Percentiles rank a stretch among this genome's conserved stretches.
phyloP scores from a whole-genome alignment of 1,284 basidiomycete genomes.

The Sporisorium iseilematis-ciliati region DNA sequence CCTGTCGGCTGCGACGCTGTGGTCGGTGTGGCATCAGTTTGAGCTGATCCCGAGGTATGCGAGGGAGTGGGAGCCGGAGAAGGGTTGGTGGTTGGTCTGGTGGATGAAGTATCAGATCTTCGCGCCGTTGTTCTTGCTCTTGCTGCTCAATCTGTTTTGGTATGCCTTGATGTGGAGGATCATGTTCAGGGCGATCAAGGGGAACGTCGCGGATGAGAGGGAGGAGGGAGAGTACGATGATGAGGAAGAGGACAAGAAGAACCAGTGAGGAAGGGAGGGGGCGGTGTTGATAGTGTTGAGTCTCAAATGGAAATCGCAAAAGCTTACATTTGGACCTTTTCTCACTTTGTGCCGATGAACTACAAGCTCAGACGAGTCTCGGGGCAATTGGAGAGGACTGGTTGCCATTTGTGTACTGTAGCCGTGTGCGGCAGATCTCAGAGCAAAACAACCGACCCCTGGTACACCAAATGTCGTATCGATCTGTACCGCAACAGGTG shows the following conservation, averaged over 20 bases:
- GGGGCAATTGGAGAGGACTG: not conserved
- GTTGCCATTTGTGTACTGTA: not conserved
- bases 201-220: slow-evolving; percentile 55
- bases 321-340: slow-evolving; percentile 1
- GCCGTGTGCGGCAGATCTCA: slow-evolving; percentile 6
- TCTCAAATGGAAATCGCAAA: not conserved
- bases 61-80: slow-evolving; percentile 58
- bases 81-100: slow-evolving; percentile 65
- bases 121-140: slow-evolving; percentile 64
- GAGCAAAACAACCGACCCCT: slow-evolving; percentile 54
- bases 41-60: slow-evolving; percentile 76
- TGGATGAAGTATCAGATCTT: slow-evolving; percentile 69
- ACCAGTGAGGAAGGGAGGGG: slow-evolving; percentile 14
- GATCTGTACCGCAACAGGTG: slow-evolving; percentile 64
- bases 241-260: slow-evolving; percentile 53
- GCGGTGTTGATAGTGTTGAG: not conserved
- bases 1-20: slow-evolving; percentile 87
- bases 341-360: not conserved
- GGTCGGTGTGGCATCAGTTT: slow-evolving; percentile 86
- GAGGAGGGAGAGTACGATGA: slow-evolving; percentile 67
- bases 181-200: slow-evolving; percentile 55
- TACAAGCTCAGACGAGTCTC: not conserved
- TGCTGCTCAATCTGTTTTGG: slow-evolving; percentile 68
- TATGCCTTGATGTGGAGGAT: slow-evolving; percentile 67
- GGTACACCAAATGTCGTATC: slow-evolving; percentile 55